Base-by-base conservation (phyloP, 192 early-diverging fungal species). In the Backusella luteola region DNA sequence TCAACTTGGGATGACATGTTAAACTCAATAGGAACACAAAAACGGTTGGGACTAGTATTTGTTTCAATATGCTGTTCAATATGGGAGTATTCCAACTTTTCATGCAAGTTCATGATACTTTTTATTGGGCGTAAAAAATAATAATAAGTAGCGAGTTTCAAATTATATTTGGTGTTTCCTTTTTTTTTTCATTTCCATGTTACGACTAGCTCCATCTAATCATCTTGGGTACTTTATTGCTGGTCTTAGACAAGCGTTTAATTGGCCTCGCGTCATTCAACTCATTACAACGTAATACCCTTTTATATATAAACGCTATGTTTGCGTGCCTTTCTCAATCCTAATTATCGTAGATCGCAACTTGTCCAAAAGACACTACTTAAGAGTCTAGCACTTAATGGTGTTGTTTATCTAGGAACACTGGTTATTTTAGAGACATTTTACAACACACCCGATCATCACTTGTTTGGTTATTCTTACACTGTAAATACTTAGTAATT, bases 201-300 rank as follows among this genome's bases (percentile, higher is more conserved):
- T 53, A 6, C 49, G 49, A 53, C 49, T 53, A 6, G n/a, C 79
- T 19, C 12, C 59, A 34, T 52, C 68, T 56, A 63, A 42, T 26
- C 79, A 80, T 39, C 32, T 49, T 59, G 67, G 41, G 0, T 67
- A 76, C 36, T 80, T 76, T 71, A 11, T 76, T 6, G 44, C 44
- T 68, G 80, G 80, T 23, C 19, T 81, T 15, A 29, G 39, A 38
- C 69, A 73, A 21, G 76, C 80, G 0, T 81, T 75, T 35, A 77
- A 77, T 59, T 81, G 80, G 80, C 72, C 76, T 39, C 59, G 72
- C n/a, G 77, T 76, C 11, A 38, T 77, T 74, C 74, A 77, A 19
- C 75, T 81, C 15, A 59, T 81, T 19, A 77, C 74, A 49, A 73
- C 76, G 80, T 70, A 77, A 81, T 63, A 39, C 8, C 11, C 11